Conservation (phyloP, 192 early-diverging fungal species). For the Coemansia furcata region DNA sequence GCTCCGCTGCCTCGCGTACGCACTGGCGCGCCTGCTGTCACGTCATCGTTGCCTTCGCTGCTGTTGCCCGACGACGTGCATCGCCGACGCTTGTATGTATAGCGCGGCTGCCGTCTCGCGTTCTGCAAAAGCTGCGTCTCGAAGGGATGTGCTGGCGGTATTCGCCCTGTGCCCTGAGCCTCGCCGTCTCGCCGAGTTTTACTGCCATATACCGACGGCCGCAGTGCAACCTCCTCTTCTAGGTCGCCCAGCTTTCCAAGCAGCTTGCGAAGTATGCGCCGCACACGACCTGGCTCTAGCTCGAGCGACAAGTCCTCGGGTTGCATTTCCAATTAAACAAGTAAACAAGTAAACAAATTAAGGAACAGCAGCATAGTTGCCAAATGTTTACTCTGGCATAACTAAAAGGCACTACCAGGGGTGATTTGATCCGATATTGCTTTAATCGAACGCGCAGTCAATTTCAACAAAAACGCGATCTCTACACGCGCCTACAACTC, state of each 20-base stretch:
- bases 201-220: conserved; percentile 17
- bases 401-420: background rate
- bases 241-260: conserved; percentile 41
- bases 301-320: conserved; percentile 29
- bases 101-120: conserved; percentile 22
- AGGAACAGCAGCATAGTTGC: background rate
- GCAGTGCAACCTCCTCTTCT: conserved; percentile 24
- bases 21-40: background rate
- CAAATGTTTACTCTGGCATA: background rate
- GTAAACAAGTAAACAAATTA: background rate
- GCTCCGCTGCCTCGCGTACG: background rate
- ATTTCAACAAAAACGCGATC: background rate
- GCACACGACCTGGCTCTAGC: conserved; percentile 21
- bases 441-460: background rate
- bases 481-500: background rate
- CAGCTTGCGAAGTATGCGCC: conserved; percentile 43
- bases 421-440: background rate
- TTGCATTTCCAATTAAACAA: conserved; percentile 10
- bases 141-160: conserved; percentile 42
- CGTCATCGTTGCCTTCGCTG: conserved; percentile 8
- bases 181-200: background rate
- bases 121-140: conserved; percentile 4
- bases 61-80: conserved; percentile 5
- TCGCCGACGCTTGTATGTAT: conserved; percentile 42
- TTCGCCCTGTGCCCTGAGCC: background rate